These are phyloP conservation scores for Venturia aucupariae DNA, from an alignment of 2,329 filamentous ascomycete species.

Conservation along the genomic window DNA sequence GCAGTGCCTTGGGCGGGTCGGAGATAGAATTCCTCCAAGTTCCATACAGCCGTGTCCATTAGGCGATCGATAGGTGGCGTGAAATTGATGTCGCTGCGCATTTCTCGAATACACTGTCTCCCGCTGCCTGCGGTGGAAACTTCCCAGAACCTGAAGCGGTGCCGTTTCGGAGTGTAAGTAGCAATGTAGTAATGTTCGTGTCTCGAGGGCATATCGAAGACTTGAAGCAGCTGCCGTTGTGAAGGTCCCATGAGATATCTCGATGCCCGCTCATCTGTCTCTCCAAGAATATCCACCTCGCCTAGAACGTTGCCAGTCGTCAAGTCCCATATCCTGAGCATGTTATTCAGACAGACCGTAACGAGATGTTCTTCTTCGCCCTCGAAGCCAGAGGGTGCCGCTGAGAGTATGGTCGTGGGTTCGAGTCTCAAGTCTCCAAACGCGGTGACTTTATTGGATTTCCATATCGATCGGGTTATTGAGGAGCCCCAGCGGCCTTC, in stretches of 20 bases:
- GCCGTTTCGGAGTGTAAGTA: conserved; percentile 80
- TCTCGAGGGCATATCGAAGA: conserved; percentile 51
- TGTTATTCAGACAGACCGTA: conserved; percentile 82
- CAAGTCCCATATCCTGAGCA: conserved; percentile 81
- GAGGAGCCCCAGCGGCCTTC: conserved; percentile 64
- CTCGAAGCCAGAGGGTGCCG: conserved; percentile 17
- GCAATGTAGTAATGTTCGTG: conserved; percentile 52
- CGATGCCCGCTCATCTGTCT: conserved; percentile 44
- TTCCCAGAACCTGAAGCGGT: conserved; percentile 93
- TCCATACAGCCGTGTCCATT: conserved; percentile 43
- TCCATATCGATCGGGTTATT: conserved; percentile 53
- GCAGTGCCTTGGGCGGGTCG: conserved; percentile 31
- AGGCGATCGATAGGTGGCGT: conserved; percentile 51
- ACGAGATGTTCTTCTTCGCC: conserved; percentile 50
- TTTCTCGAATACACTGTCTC: conserved; percentile 57
- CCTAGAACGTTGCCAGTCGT: conserved; percentile 68
- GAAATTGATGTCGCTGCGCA: conserved; percentile 55
- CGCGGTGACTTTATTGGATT: conserved; percentile 53
- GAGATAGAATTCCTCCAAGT: conserved; percentile 38
- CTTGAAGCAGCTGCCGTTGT: conserved; percentile 65
- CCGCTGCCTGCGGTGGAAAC: conserved; percentile 52
- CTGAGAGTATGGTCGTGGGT: conserved; percentile 41
- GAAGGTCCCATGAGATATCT: conserved; percentile 66
- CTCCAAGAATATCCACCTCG: conserved; percentile 68
- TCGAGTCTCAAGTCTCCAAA: conserved; percentile 56